phyloP scores from a whole-genome alignment of 306 rosid species.

The Lotus japonicus region DNA sequence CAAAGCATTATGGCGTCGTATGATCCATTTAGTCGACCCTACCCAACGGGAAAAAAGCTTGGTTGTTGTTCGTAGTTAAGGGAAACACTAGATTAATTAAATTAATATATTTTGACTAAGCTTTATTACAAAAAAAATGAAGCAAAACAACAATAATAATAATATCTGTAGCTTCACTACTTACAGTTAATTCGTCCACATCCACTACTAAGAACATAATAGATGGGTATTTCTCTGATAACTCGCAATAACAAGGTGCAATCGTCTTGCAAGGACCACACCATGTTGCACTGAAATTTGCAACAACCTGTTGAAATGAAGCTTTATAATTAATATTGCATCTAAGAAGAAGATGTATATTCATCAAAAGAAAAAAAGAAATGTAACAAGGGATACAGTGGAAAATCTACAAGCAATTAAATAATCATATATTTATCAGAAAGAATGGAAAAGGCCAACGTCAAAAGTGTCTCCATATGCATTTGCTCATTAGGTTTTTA shows the following conservation, averaged over 20 bases:
- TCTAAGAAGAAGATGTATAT: not conserved
- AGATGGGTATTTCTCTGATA: slow-evolving; percentile 59
- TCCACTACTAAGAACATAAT: slow-evolving; percentile 68
- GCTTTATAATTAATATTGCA: not conserved
- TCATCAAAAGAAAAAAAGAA: not conserved
- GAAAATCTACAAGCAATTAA: not conserved
- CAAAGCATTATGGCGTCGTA: too few relatives aligned
- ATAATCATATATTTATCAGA: not conserved
- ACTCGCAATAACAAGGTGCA: slow-evolving; percentile 53
- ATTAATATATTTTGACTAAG: not conserved
- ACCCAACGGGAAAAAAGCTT: too few relatives aligned
- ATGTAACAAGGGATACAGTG: not conserved
- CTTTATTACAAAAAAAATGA: not conserved
- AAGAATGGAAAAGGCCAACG: too few relatives aligned
- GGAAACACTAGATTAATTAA: not conserved
- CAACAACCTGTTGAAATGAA: slow-evolving; percentile 58
- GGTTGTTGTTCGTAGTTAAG: not conserved
- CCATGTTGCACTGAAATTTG: slow-evolving; percentile 90
- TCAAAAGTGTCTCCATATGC: too few relatives aligned
- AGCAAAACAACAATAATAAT: not conserved
- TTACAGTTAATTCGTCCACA: slow-evolving; percentile 76
- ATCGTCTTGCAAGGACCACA: slow-evolving; percentile 82
- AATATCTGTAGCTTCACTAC: slow-evolving; percentile 14
- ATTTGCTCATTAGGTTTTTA: too few relatives aligned
- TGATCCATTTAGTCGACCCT: too few relatives aligned